A percentile compares a stretch with the other conserved stretches of the same genome.
Conservation (phyloP, 768 basidiomycete species). For the Austroboletus eburneus region DNA sequence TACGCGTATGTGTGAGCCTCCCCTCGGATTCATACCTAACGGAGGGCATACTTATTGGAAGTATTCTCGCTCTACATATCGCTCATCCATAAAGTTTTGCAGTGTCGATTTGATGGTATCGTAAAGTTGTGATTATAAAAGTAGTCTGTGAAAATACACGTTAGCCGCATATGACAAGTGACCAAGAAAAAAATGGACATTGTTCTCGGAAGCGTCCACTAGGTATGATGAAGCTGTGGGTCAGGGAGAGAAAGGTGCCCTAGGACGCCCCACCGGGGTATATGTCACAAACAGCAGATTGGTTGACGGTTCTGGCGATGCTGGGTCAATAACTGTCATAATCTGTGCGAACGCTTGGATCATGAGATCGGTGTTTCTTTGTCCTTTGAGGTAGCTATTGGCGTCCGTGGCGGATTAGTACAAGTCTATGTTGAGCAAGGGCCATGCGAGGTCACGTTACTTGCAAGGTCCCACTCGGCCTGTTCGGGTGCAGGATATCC, state of each 20-base stretch:
- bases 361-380: conserved; percentile 59
- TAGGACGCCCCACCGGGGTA: conserved; percentile 55
- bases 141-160: conserved; percentile 38
- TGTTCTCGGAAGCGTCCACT: conserved; percentile 84
- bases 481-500: no score
- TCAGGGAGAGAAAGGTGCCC: conserved; percentile 83
- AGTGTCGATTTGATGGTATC: conserved; percentile 71
- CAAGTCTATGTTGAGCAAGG: no score
- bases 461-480: no score
- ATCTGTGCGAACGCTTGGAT: conserved; percentile 67
- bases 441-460: no score
- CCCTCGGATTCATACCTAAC: neutral
- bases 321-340: conserved; percentile 86
- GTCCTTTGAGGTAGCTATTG: no score
- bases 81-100: conserved; percentile 95
- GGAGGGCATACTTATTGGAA: conserved; percentile 55
- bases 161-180: neutral
- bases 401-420: no score
- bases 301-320: conserved; percentile 73
- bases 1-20: conserved; percentile 25
- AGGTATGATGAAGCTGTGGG: conserved; percentile 88
- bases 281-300: conserved; percentile 59
- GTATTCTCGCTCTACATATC: conserved; percentile 81
- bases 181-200: conserved; percentile 44
- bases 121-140: conserved; percentile 74